Evolutionary conservation across 257 asterid genomes (phyloP).

Genomic region (Nicotiana undulata): DNA sequence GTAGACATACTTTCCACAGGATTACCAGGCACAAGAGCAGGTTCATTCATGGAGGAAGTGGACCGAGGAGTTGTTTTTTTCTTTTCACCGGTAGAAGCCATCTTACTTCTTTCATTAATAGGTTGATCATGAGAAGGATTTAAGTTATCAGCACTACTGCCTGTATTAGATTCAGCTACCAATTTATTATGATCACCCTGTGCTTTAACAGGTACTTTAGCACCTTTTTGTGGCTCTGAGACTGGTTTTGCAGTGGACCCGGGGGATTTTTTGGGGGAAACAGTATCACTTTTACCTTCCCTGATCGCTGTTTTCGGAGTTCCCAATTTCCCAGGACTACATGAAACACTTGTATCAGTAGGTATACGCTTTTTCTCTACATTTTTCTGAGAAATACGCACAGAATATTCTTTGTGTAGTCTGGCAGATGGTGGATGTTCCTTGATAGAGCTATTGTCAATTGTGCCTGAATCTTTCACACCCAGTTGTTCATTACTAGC

Average conservation of each 20-base stretch:
- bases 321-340: slow-evolving; percentile 33
- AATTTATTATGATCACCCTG: slow-evolving; percentile 42
- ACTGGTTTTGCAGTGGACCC: slow-evolving; percentile 26
- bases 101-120: slow-evolving; percentile 41
- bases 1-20: slow-evolving; percentile 25
- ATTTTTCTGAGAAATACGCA: slow-evolving; percentile 32
- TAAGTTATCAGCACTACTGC: slow-evolving; percentile 29
- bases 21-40: slow-evolving; percentile 36
- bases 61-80: slow-evolving; percentile 44
- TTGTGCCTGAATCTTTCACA: slow-evolving; percentile 28
- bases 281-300: slow-evolving; percentile 37
- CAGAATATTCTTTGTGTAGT: slow-evolving; percentile 25
- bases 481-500: slow-evolving; percentile 21
- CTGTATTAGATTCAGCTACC: slow-evolving; percentile 24
- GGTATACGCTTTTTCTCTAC: slow-evolving; percentile 38
- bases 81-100: slow-evolving; percentile 41
- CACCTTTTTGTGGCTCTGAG: slow-evolving; percentile 34
- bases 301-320: slow-evolving; percentile 22
- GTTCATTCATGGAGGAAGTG: slow-evolving; percentile 28
- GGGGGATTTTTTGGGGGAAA: slow-evolving; percentile 51
- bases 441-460: slow-evolving; percentile 30
- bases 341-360: slow-evolving; percentile 23
- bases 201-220: slow-evolving; percentile 34
- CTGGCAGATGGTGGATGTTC: slow-evolving; percentile 37
- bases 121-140: slow-evolving; percentile 35